phyloP scores from a whole-genome alignment of 345 rosid species.

The rapeseed (Brassica napus) region DNA sequence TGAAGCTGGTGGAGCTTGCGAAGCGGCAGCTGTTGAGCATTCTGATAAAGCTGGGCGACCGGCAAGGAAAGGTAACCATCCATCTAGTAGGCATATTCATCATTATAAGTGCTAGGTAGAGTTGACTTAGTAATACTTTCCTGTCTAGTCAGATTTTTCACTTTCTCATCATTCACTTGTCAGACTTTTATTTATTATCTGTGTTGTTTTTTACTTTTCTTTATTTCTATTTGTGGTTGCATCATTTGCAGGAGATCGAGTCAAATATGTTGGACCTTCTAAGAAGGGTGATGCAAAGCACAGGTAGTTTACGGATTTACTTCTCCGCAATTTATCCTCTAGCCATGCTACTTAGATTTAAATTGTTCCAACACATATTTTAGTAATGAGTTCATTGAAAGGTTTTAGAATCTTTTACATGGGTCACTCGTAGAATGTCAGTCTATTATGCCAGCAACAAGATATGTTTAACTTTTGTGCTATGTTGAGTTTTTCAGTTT shows the following conservation, averaged over 20 bases:
- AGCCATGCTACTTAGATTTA: background rate
- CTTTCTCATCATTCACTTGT: slow-evolving; percentile 14
- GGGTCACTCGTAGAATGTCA: background rate
- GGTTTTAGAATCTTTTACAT: background rate
- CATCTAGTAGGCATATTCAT: background rate
- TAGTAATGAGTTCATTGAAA: background rate
- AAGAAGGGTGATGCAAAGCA: slow-evolving; percentile 53
- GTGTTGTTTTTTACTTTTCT: slow-evolving; percentile 12
- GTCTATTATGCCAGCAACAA: background rate
- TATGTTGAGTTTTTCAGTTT: too few relatives aligned
- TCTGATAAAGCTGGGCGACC: slow-evolving; percentile 57
- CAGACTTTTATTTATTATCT: slow-evolving; percentile 4
- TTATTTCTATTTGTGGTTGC: background rate
- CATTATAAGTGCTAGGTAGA: slow-evolving; percentile 8
- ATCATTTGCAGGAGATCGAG: slow-evolving; percentile 73
- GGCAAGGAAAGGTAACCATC: slow-evolving; percentile 67
- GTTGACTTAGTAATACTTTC: background rate
- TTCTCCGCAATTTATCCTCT: background rate
- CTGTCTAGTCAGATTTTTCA: slow-evolving; percentile 4
- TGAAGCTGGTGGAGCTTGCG: slow-evolving; percentile 49
- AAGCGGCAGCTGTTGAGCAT: slow-evolving; percentile 53
- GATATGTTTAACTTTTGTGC: too few relatives aligned
- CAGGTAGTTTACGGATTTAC: slow-evolving; percentile 52
- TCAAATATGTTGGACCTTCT: slow-evolving; percentile 76
- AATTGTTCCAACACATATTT: background rate